These are phyloP conservation scores for Colletotrichum sp. DNA, from an alignment of 2,329 filamentous ascomycete genomes.

Conservation along the genomic window DNA sequence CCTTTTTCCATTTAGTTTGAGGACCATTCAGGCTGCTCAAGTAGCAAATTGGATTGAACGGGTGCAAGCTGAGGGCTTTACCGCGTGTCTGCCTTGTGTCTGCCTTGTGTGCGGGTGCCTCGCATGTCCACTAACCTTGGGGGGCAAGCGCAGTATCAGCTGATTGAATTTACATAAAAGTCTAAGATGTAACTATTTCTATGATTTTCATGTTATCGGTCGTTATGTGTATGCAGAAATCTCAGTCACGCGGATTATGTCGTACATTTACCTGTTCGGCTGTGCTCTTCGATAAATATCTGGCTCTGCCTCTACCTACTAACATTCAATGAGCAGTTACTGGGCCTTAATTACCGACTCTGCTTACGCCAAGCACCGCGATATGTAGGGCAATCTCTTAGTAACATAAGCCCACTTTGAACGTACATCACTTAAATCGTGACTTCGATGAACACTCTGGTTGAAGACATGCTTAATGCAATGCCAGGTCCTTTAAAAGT, in stretches of 20 bases:
- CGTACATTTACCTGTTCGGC: background rate
- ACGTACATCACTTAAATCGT: too few species aligned
- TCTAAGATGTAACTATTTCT: background rate
- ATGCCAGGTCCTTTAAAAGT: fast-evolving
- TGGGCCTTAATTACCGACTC: fast-evolving
- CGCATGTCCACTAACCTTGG: background rate
- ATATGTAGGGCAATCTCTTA: background rate
- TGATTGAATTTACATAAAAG: background rate
- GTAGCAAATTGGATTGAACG: background rate
- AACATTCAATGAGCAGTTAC: background rate
- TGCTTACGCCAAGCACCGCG: background rate
- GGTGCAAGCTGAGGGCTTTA: background rate
- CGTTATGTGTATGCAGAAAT: background rate
- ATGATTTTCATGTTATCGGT: background rate
- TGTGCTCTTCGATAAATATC: background rate
- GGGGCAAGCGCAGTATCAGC: background rate
- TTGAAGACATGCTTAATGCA: background rate
- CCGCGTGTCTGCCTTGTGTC: background rate
- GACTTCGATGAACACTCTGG: background rate
- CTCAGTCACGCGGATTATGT: background rate
- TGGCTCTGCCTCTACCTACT: background rate
- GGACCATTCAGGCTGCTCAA: background rate
- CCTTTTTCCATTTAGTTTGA: background rate
- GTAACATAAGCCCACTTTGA: background rate
- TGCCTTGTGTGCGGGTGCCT: background rate